Evolutionary conservation across 352 stramenopile species (phyloP).

Genomic region (Hyphochytrium catenoides): DNA sequence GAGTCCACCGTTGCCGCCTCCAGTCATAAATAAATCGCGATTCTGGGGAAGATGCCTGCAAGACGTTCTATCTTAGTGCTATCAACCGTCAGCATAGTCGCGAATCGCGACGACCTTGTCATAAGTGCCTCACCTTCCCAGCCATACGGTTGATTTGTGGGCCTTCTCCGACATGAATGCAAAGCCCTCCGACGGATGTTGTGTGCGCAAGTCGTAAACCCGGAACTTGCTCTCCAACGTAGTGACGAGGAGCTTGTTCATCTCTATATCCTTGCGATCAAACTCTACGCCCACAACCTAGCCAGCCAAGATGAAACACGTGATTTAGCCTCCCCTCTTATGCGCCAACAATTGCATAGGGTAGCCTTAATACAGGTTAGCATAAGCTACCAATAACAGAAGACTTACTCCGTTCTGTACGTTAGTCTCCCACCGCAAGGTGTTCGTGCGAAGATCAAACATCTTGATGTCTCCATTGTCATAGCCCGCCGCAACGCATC

Average conservation of each 20-base stretch:
- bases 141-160: constrained; percentile 50
- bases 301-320: too few relatives aligned
- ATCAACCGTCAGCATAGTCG: constrained; percentile 38
- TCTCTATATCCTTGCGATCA: constrained; percentile 87
- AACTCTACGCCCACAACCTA: constrained; percentile 87
- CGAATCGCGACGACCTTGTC: constrained; percentile 56
- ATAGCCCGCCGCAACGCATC: constrained; percentile 74
- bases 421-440: constrained; percentile 85
- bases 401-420: constrained; percentile 59
- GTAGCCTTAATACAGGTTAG: too few relatives aligned
- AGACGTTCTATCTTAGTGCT: constrained; percentile 61
- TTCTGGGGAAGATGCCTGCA: constrained; percentile 91
- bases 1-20: constrained; percentile 83
- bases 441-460: constrained; percentile 80
- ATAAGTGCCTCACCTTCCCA: constrained; percentile 34
- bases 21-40: constrained; percentile 84
- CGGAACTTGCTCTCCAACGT: constrained; percentile 89
- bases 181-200: constrained; percentile 73
- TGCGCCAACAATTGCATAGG: too few relatives aligned
- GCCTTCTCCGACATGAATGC: constrained; percentile 65
- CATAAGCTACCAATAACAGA: neutral
- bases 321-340: too few relatives aligned
- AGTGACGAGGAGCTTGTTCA: constrained; percentile 88
- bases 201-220: constrained; percentile 78
- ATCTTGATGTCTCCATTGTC: constrained; percentile 94